Evolutionary conservation across 2,329 filamentous ascomycete species (phyloP), one percentile per base, ranked within the genome.

Genomic region (Colletotrichum somersetense): DNA sequence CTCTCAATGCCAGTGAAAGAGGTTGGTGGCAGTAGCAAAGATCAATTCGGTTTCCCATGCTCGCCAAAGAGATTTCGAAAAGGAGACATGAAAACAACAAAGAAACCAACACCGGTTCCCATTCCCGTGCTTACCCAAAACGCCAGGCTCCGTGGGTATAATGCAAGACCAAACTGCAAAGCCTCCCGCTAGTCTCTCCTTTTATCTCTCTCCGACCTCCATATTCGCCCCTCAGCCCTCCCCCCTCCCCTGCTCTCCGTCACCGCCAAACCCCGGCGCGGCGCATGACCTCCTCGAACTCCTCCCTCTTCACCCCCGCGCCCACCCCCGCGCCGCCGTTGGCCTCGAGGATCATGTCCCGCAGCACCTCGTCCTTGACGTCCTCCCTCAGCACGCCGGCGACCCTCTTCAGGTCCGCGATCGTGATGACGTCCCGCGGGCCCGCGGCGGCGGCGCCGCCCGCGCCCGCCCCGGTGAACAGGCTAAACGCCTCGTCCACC

Each of bases 311-410:
- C 12, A 97, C 96, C 10, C 93, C 94, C 68, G 85, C 88, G 48
- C 86, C 89, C 14, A 93, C 88, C 20, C 92, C 91, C 5, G 88
- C 90, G 1, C 93, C 94, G 3, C 93, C 93, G 81, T 97, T 98
- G 61, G 96, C 96, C 85, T 98, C 96, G 61, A 95, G 85, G 70
- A 99, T 92, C 96, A 99, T 99, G 84, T 98, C 95, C 83, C 89
- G 90, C 78, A 99, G 84, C 78, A 97, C 83, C 61, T 94, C 91
- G 77, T 98, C 96, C 71, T 90, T 89, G 33, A 97, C 91, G 73
- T 91, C 94, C 82, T 97, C 94, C 82, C 94, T 93, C 77, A 99
- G 83, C 77, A 94, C 89, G 76, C 89, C 90, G 53, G 95, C 95
- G 66, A 98, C 91, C 77, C 92, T 87, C 78, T 90, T 89, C 79